phyloP scores from a whole-genome alignment of 2,329 filamentous ascomycete species.

The Aspergillus chevalieri region DNA sequence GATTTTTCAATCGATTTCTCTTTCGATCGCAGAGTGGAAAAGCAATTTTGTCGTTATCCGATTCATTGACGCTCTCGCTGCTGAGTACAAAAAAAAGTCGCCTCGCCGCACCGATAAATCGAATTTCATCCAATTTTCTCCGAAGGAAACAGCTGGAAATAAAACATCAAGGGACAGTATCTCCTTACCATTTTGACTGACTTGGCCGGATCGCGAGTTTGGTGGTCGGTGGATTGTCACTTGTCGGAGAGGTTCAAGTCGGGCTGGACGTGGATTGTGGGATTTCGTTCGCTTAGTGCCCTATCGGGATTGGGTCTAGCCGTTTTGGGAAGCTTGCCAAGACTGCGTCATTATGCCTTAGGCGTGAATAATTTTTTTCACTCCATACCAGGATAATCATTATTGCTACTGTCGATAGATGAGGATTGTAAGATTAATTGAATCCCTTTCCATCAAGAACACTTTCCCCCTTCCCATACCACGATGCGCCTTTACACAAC shows the following conservation, averaged over 20 bases:
- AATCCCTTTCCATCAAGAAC: constrained; percentile 50
- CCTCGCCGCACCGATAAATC: background rate
- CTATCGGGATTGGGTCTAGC: constrained; percentile 29
- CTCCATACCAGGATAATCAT: background rate
- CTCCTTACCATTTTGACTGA: constrained; percentile 45
- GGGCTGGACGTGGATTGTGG: constrained; percentile 35
- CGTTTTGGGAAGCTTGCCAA: constrained; percentile 19
- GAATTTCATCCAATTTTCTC: background rate
- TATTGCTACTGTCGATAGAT: background rate
- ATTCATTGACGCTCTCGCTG: too few relatives aligned
- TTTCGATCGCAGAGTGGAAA: too few relatives aligned
- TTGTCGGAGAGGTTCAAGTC: constrained; percentile 33
- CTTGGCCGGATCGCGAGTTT: constrained; percentile 39
- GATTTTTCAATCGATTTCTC: too few relatives aligned
- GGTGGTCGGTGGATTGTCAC: constrained; percentile 37
- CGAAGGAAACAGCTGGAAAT: constrained; percentile 16
- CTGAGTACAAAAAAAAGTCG: too few relatives aligned
- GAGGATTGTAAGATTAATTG: too few relatives aligned
- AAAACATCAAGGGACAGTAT: constrained; percentile 10
- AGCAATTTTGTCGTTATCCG: too few relatives aligned
- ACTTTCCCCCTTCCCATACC: constrained; percentile 79
- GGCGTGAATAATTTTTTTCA: constrained; percentile 1
- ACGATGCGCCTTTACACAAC: constrained; percentile 66
- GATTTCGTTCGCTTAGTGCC: constrained; percentile 42
- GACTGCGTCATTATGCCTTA: constrained; percentile 14